Conservation (phyloP, 257 asterid genomes). For the Vinca minor region DNA sequence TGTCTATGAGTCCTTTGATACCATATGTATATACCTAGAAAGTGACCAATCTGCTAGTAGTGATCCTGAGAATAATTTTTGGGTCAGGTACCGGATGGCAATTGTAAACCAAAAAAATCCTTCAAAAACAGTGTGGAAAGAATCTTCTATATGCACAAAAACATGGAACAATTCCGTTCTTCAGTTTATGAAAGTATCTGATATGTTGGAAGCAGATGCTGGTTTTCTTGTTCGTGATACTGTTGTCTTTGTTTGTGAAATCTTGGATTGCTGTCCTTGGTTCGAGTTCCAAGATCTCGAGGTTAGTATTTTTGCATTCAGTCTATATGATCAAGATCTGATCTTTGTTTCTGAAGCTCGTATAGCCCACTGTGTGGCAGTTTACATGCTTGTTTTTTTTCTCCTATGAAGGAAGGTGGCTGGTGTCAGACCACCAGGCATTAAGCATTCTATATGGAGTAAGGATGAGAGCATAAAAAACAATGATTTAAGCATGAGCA, state of each 20-base stretch:
- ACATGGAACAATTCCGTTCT: conserved; percentile 99
- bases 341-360: background rate
- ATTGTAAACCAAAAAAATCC: conserved; percentile 88
- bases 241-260: conserved; percentile 94
- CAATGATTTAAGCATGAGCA: background rate
- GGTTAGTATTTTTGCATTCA: conserved; percentile 40
- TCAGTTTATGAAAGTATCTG: conserved; percentile 96
- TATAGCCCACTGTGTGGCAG: background rate
- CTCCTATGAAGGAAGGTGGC: background rate
- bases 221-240: conserved; percentile 89
- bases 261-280: conserved; percentile 99
- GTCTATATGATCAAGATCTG: background rate
- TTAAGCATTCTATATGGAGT: background rate
- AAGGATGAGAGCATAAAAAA: no score
- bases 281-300: conserved; percentile 94
- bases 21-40: conserved; percentile 94
- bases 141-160: conserved; percentile 95
- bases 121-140: conserved; percentile 93
- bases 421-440: background rate
- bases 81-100: conserved; percentile 98
- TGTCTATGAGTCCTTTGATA: conserved; percentile 94
- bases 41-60: conserved; percentile 89
- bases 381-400: background rate
- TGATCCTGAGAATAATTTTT: conserved; percentile 92
- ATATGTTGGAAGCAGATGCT: conserved; percentile 90